A percentile compares a stretch with the other conserved stretches of the same genome.
These are phyloP conservation scores for Triticum aestivum DNA, from an alignment of 176 grass and related monocot genomes.

Conservation along the genomic window DNA sequence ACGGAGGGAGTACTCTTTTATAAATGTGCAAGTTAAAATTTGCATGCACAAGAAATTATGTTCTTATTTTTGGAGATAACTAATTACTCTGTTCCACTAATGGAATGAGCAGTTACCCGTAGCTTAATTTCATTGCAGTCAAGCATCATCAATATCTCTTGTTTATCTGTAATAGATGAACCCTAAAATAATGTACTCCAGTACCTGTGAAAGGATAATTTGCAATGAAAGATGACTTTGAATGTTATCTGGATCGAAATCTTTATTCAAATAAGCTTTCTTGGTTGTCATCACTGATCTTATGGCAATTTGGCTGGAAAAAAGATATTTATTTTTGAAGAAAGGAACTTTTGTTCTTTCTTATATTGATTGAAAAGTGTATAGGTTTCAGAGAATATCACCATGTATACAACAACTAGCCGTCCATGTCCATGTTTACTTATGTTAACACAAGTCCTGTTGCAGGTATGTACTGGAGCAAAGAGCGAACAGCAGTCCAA, in stretches of 20 bases:
- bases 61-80: not conserved
- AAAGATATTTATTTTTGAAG: not conserved
- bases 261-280: not conserved
- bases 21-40: not conserved
- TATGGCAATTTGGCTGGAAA: not conserved
- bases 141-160: not conserved
- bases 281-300: not conserved
- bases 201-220: not conserved
- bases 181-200: not conserved
- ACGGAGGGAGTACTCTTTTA: not conserved
- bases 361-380: not conserved
- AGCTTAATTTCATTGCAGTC: not conserved
- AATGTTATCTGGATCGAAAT: not conserved
- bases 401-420: not conserved
- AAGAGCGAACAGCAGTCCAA: constrained; percentile 94
- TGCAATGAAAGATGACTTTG: not conserved
- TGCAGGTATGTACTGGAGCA: constrained; percentile 90
- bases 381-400: not conserved
- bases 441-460: not conserved
- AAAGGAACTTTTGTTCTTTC: not conserved
- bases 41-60: not conserved
- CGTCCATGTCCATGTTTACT: not conserved
- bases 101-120: not conserved
- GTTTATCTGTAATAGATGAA: not conserved
- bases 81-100: not conserved